phyloP scores from a whole-genome alignment of 2,329 filamentous ascomycete genomes.

The Ceratocystis cacaofunesta region DNA sequence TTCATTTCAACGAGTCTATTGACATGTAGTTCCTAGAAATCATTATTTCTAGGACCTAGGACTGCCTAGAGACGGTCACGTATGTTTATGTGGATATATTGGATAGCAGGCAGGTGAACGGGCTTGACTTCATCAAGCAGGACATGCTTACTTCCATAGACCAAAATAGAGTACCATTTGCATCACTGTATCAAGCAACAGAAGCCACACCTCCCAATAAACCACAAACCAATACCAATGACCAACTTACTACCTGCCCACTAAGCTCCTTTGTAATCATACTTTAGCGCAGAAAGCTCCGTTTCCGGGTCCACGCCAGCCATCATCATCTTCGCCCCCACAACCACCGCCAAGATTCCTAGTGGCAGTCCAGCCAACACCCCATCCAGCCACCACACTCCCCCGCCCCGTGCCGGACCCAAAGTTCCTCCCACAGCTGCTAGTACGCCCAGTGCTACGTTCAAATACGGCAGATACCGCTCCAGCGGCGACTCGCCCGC shows the following conservation, averaged over 20 bases:
- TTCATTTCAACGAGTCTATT: constrained; percentile 88
- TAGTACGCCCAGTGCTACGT: constrained; percentile 40
- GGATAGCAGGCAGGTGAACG: not conserved
- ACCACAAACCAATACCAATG: not conserved
- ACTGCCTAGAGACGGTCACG: not conserved
- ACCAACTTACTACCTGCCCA: constrained; percentile 2
- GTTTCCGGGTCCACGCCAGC: constrained; percentile 51
- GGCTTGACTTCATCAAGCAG: not conserved
- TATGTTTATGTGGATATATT: not conserved
- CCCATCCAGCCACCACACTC: constrained; percentile 27
- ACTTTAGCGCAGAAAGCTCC: constrained; percentile 47
- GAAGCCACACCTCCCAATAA: not conserved
- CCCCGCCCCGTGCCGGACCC: constrained; percentile 22
- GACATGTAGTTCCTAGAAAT: constrained; percentile 38
- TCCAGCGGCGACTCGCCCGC: constrained; percentile 33
- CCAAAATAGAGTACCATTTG: constrained; percentile 4
- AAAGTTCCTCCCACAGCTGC: constrained; percentile 27
- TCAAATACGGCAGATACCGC: constrained; percentile 44
- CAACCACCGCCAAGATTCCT: constrained; percentile 44
- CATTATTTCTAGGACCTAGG: not conserved
- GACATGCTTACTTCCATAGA: not conserved
- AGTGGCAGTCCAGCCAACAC: constrained; percentile 38
- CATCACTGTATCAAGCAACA: constrained; percentile 1
- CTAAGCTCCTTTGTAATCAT: constrained; percentile 53
- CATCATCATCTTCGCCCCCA: constrained; percentile 52